Base-by-base conservation (phyloP, 73 alveolate species). In the Uronychia setigera region DNA sequence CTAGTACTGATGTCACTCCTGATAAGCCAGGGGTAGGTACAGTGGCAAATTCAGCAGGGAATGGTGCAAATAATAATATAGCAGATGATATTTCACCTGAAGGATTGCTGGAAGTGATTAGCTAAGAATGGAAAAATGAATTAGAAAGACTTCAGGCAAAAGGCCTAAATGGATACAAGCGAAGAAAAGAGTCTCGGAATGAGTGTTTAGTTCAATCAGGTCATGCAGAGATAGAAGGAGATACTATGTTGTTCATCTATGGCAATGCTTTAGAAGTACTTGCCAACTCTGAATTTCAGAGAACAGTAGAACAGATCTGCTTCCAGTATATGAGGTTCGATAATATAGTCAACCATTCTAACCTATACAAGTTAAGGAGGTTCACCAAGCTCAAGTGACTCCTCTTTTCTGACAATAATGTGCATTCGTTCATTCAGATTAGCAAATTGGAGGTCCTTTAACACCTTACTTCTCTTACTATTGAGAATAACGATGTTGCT, bases 151-250 rank as follows among this genome's bases (percentile, higher is more conserved):
- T 97, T 25, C 86, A 91, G 80, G 78, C 83, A 58, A 81, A 89
- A 80, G 99, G 98, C 60, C 89, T 93, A 80, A 89, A 91, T 88
- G 97, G 98, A 77, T 90, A 93, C 87, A 95, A 87, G 88, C 93
- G 93, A 32, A 59, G 96, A 74, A 97, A 97, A 83, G 96, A 92
- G 77, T 88, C 94, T 74, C 81, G 94, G 76, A 81, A 91, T 80
- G 98, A 97, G 75, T 76, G 91, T 80, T 58, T 81, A 79, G 99
- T 96, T 86, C 97, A 96, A 88, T 96, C 97, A 25, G 99, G 99
- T 79, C 99, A 97, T 84, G 99, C 99, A 35, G 99, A 97, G 89
- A 97, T 97, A 5, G 99, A 97, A 79, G 98, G 99, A 34, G 99
- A 95, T 76, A 92, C 92, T 29, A 91, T 87, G 91, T 91, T 97